Evolutionary conservation across 164 flowering plant genomes (phyloP), one percentile per base, ranked within the genome.

Genomic region (Sextonia rubra): DNA sequence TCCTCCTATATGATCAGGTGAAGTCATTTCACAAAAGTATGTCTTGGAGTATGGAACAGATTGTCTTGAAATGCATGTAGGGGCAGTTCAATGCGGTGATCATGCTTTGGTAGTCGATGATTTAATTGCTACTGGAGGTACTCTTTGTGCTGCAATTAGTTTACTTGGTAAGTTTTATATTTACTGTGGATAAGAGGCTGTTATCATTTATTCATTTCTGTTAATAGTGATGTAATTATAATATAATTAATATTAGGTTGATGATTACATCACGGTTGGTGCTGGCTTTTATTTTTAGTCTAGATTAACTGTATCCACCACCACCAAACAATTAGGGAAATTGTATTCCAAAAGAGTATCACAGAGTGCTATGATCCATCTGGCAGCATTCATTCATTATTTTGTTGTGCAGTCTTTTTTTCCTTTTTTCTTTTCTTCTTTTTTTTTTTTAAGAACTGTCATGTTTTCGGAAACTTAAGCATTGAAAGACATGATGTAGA

Each of bases 21-120:
- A 89, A 71, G 97, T 93, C 58, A 87, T 92, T 65, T 90, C 88
- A 1, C 90, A 95, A 79, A 85, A 93, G 76, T 95, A 95, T 75
- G 81, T 77, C 47, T 74, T 95, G 76, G 99, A 95, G 79, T 95
- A 93, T 81, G 99, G 99, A 73, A 88, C 80, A n/a, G 99, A 94
- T 77, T 87, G 98, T 61, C 85, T 94, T 70, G 91, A 95, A 80
- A 95, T 95, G 99, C 99, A 95, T 74, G 83, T 93, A 61, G 99
- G 93, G 73, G 99, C 99, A 3, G 97, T 93, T 37, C 83, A 88
- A 74, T 74, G 80, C 47, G 90, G 87, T 14, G 99, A 95, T 12
- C 88, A 89, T 44, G 98, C 92, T 69, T 75, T 95, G 82, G 93
- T 93, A 22, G 97, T 94, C 66, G 99, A 94, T 84, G 99, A 92